Evolutionary conservation across 2,329 filamentous ascomycete genomes (phyloP), one percentile per base, ranked within the genome.

Genomic region (Sarocladium strictum): DNA sequence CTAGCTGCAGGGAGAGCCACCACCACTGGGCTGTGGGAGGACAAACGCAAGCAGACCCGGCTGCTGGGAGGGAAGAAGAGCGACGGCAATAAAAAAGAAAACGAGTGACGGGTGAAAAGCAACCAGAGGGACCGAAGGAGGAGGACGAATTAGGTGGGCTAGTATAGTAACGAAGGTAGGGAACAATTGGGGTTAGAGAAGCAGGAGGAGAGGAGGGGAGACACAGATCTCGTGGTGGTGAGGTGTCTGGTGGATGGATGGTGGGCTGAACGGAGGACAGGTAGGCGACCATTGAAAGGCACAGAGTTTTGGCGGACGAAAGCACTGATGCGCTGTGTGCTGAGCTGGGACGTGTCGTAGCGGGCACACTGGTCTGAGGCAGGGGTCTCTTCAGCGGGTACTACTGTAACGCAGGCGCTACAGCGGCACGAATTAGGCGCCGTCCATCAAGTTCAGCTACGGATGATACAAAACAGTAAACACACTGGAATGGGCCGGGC

Each of bases 401-500:
- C n/a, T n/a, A n/a, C n/a, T n/a, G n/a, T n/a, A 15, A 24, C 24
- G 3, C 17, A 24, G 23, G 43, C 43, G 3, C 5, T 29, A 21
- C 43, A 49, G 26, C 23, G 17, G 17, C 14, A n/a, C 12, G 23
- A 21, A 7, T 29, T 51, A 27, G 47, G 23, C 27, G 47, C 47
- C 47, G 23, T n/a, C 6, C n/a, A 17, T 38, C 17, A 19, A 17
- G 10, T 43, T 43, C 23, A 23, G 38, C 12, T 17, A 19, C 17
- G 3, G 47, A 17, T 12, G 27, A 35, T 29, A 17, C 38, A 43
- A 33, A 51, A 51, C 47, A 51, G 47, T 51, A 51, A 51, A 51
- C 47, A 51, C 17, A 17, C 47, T 51, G 47, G 47, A 51, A 51
- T 51, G 47, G 27, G 29, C 47, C 35, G 47, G 27, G 29, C 47